Evolutionary conservation across 176 grass and related monocot species (phyloP).

Genomic region (Ensete ventricosum): DNA sequence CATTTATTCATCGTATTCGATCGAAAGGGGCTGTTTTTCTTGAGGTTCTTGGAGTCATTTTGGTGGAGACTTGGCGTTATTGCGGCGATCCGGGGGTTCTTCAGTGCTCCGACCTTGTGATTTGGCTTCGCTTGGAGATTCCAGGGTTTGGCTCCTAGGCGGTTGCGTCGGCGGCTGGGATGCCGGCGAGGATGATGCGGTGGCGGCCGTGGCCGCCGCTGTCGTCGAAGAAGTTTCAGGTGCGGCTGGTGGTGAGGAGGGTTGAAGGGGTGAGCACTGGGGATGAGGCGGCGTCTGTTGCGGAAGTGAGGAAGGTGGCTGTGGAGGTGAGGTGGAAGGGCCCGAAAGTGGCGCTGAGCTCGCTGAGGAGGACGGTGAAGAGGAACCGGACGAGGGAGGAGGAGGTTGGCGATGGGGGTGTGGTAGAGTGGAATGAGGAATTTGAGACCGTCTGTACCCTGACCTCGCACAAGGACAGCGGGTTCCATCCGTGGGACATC

Average conservation of each 20-base stretch:
- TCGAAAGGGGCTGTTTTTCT: slow-evolving; percentile 1
- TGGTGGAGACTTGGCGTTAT: neutral
- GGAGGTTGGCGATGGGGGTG: slow-evolving; percentile 24
- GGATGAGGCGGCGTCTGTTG: slow-evolving; percentile 3
- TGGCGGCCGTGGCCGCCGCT: slow-evolving; percentile 74
- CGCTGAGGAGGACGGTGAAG: slow-evolving; percentile 66
- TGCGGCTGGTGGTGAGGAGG: slow-evolving; percentile 55
- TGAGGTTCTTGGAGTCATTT: neutral
- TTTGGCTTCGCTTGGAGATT: neutral
- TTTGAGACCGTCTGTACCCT: slow-evolving; percentile 62
- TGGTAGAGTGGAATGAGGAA: slow-evolving; percentile 75
- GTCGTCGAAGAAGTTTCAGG: slow-evolving; percentile 45
- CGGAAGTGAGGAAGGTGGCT: slow-evolving; percentile 24
- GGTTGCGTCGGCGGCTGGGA: slow-evolving; percentile 1
- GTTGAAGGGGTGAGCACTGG: slow-evolving; percentile 30
- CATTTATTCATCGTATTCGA: neutral
- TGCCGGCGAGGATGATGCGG: slow-evolving; percentile 68
- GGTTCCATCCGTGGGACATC: slow-evolving; percentile 77
- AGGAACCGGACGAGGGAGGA: slow-evolving; percentile 81
- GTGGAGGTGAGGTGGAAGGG: slow-evolving; percentile 70
- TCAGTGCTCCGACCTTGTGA: neutral
- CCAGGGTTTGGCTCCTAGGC: neutral
- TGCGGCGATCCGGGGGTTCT: neutral
- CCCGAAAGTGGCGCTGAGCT: slow-evolving; percentile 46
- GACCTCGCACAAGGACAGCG: slow-evolving; percentile 42